A percentile compares a stretch with the other conserved stretches of the same genome.
Evolutionary conservation across 2,329 filamentous ascomycete species (phyloP).

Genomic region (Hypoxylon rubiginosum): DNA sequence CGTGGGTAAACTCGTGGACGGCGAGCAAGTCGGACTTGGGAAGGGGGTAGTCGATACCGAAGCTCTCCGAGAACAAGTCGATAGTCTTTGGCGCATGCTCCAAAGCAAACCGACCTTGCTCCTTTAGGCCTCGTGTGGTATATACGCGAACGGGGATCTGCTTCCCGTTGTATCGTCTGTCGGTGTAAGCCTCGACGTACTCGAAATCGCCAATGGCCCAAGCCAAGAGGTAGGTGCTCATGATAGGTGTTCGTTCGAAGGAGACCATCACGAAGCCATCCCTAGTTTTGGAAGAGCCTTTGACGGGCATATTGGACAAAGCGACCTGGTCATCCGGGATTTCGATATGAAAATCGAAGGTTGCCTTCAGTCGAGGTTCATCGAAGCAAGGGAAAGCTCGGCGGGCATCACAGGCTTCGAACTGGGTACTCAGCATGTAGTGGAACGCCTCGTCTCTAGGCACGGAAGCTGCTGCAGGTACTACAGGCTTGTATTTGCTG

Average conservation of each 20-base stretch:
- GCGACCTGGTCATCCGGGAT: conserved; percentile 89
- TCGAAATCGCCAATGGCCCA: conserved; percentile 98
- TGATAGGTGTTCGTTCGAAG: conserved; percentile 87
- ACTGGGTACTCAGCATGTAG: conserved; percentile 94
- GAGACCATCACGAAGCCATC: conserved; percentile 79
- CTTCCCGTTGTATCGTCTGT: conserved; percentile 91
- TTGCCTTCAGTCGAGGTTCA: conserved; percentile 96
- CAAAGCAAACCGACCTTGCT: conserved; percentile 90
- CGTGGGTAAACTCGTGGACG: conserved; percentile 90
- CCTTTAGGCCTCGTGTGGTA: conserved; percentile 92
- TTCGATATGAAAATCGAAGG: conserved; percentile 94
- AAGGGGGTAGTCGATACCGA: conserved; percentile 91
- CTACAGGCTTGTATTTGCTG: conserved; percentile 89
- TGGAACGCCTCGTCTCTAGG: conserved; percentile 77
- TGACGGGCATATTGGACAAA: conserved; percentile 95
- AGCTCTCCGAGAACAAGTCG: conserved; percentile 96
- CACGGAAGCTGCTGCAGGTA: conserved; percentile 79
- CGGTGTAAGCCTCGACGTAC: conserved; percentile 91
- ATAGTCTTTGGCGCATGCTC: conserved; percentile 93
- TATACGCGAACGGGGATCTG: conserved; percentile 94
- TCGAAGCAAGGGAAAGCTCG: conserved; percentile 98
- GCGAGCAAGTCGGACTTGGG: conserved; percentile 93
- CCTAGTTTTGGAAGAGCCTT: conserved; percentile 70
- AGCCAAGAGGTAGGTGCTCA: conserved; percentile 92
- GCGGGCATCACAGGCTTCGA: conserved; percentile 95